Evolutionary conservation across 1,139 yeast species (phyloP).

Genomic region (Kurtzmaniella natalensis): DNA sequence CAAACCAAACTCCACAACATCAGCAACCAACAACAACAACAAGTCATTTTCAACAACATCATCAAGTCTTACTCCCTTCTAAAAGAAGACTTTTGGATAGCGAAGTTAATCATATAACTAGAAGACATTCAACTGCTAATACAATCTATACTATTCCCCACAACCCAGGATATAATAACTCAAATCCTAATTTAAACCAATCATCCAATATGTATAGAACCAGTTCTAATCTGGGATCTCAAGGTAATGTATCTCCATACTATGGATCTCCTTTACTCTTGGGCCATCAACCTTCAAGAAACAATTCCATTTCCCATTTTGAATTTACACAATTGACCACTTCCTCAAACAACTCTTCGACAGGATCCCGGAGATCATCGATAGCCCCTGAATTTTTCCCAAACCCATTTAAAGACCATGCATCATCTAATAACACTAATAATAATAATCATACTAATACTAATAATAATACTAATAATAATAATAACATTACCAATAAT

Average conservation of each 20-base stretch:
- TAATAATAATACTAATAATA: background rate
- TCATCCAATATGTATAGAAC: slow-evolving; percentile 3
- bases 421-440: slow-evolving; percentile 1
- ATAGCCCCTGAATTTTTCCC: slow-evolving; percentile 42
- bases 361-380: slow-evolving; percentile 29
- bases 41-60: slow-evolving; percentile 2
- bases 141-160: slow-evolving; percentile 12
- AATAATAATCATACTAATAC: background rate
- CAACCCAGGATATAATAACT: slow-evolving; percentile 9
- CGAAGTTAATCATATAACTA: slow-evolving; percentile 10
- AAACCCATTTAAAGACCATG: slow-evolving; percentile 25
- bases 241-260: slow-evolving; percentile 25
- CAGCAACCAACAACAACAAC: background rate
- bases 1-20: slow-evolving; percentile 1
- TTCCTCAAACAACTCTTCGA: slow-evolving; percentile 23
- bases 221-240: slow-evolving; percentile 7
- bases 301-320: slow-evolving; percentile 34
- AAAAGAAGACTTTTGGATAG: slow-evolving; percentile 27
- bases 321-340: slow-evolving; percentile 25
- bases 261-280: slow-evolving; percentile 29
- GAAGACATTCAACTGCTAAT: slow-evolving; percentile 28
- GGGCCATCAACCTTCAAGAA: slow-evolving; percentile 28
- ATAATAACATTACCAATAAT: too few relatives aligned
- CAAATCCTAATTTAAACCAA: slow-evolving; percentile 17
- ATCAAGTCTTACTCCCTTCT: slow-evolving; percentile 13